These are phyloP conservation scores for Cercospora berteroae DNA, from an alignment of 2,329 filamentous ascomycete genomes.

Conservation along the genomic window DNA sequence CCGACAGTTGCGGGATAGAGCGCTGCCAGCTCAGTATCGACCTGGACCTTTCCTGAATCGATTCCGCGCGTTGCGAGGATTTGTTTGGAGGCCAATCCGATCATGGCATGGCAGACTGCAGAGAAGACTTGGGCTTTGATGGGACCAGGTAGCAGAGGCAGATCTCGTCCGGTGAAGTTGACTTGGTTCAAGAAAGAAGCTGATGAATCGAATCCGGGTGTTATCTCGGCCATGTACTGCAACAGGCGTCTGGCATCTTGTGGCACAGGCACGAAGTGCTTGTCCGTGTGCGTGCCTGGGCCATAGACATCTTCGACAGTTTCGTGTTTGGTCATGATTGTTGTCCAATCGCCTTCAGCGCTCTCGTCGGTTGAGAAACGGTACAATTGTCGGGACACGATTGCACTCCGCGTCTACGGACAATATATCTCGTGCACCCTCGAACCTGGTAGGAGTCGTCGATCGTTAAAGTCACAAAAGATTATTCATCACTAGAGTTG, in stretches of 20 bases:
- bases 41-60: conserved; percentile 35
- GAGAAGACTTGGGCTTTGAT: conserved; percentile 46
- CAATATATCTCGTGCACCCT: neutral
- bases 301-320: conserved; percentile 37
- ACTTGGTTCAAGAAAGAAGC: conserved; percentile 37
- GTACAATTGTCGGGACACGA: no score
- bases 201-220: conserved; percentile 45
- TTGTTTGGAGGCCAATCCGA: conserved; percentile 45
- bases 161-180: conserved; percentile 42
- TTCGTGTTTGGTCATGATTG: conserved; percentile 17
- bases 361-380: neutral
- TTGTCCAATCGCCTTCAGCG: neutral
- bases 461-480: neutral
- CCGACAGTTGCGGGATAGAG: conserved; percentile 48
- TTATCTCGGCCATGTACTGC: conserved; percentile 39
- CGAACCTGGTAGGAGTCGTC: neutral
- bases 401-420: neutral
- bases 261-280: conserved; percentile 39
- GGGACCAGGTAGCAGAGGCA: conserved; percentile 45
- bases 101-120: conserved; percentile 47
- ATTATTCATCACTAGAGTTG: neutral
- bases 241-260: conserved; percentile 43
- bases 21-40: conserved; percentile 50
- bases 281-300: conserved; percentile 44
- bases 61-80: conserved; percentile 36